Evolutionary conservation across 805 yeast species (phyloP).

Genomic region (Candida yuanshanica): DNA sequence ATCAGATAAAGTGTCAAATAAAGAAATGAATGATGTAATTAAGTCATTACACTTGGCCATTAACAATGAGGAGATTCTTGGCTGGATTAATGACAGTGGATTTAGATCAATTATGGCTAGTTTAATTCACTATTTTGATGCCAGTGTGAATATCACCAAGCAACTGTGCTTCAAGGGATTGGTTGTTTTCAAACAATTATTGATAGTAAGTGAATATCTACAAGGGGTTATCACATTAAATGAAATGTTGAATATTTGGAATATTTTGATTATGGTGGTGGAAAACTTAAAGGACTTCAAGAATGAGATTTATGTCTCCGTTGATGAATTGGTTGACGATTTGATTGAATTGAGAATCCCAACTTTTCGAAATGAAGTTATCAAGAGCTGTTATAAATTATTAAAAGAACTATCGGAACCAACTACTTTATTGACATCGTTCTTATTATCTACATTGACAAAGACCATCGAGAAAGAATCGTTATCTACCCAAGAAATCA

Average conservation of each 20-base stretch:
- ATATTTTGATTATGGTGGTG: slow-evolving; percentile 18
- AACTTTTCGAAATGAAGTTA: slow-evolving; percentile 5
- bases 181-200: slow-evolving; percentile 19
- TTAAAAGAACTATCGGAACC: slow-evolving; percentile 7
- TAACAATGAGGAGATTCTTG: slow-evolving; percentile 5
- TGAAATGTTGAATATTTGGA: slow-evolving; percentile 14
- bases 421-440: slow-evolving; percentile 9
- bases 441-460: slow-evolving; percentile 14
- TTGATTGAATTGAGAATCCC: slow-evolving; percentile 9
- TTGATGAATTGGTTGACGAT: slow-evolving; percentile 23
- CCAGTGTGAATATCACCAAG: slow-evolving; percentile 18
- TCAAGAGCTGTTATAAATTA: slow-evolving; percentile 11
- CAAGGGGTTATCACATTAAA: slow-evolving; percentile 5
- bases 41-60: slow-evolving; percentile 14
- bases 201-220: slow-evolving; percentile 15
- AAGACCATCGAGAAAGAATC: slow-evolving; percentile 16
- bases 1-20: slow-evolving; percentile 9
- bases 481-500: slow-evolving; percentile 13
- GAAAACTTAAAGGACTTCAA: slow-evolving; percentile 20
- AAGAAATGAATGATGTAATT: slow-evolving; percentile 15
- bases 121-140: slow-evolving; percentile 17
- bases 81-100: slow-evolving; percentile 19
- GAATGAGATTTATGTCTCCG: slow-evolving; percentile 20
- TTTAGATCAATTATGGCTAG: slow-evolving; percentile 9
- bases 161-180: slow-evolving; percentile 23